Conservation (phyloP, 2,329 filamentous ascomycete species). For the Penicillium corylophilum region DNA sequence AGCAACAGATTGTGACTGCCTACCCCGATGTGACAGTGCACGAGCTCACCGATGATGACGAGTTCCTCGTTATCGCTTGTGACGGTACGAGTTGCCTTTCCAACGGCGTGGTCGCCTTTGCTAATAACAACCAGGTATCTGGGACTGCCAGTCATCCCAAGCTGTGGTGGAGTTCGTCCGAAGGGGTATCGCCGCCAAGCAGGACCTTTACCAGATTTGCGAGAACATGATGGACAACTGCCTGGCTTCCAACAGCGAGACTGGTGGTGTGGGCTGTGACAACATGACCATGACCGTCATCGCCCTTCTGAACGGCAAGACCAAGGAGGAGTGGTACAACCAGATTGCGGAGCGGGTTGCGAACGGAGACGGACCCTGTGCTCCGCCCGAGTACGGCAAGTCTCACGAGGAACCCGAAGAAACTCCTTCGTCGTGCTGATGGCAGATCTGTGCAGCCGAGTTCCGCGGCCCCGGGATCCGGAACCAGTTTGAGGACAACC, state of each 20-base stretch:
- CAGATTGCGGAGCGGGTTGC: constrained; percentile 90
- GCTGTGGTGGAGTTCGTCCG: constrained; percentile 95
- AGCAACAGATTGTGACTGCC: constrained; percentile 97
- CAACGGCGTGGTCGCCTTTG: not conserved
- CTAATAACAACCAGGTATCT: constrained; percentile 70
- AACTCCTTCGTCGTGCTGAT: constrained; percentile 43
- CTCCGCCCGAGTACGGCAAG: constrained; percentile 99
- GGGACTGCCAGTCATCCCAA: constrained; percentile 99
- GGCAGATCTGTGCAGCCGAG: constrained; percentile 61
- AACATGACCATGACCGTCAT: constrained; percentile 99
- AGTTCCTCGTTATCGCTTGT: constrained; percentile 90
- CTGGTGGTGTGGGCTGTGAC: constrained; percentile 94
- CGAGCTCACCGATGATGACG: constrained; percentile 87
- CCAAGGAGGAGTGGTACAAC: constrained; percentile 98
- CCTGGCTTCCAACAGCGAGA: constrained; percentile 94
- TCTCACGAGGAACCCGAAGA: constrained; percentile 49
- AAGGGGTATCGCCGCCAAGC: constrained; percentile 92
- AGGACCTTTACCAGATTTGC: constrained; percentile 90
- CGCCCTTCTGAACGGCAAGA: constrained; percentile 84
- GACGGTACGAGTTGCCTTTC: constrained; percentile 64
- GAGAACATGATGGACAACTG: constrained; percentile 99
- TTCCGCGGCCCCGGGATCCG: constrained; percentile 80
- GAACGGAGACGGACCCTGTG: constrained; percentile 95
- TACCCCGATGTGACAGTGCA: constrained; percentile 93
- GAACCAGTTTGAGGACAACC: constrained; percentile 79